Base-by-base conservation (phyloP, 1,284 basidiomycete genomes). In the Thelephora terrestris region DNA sequence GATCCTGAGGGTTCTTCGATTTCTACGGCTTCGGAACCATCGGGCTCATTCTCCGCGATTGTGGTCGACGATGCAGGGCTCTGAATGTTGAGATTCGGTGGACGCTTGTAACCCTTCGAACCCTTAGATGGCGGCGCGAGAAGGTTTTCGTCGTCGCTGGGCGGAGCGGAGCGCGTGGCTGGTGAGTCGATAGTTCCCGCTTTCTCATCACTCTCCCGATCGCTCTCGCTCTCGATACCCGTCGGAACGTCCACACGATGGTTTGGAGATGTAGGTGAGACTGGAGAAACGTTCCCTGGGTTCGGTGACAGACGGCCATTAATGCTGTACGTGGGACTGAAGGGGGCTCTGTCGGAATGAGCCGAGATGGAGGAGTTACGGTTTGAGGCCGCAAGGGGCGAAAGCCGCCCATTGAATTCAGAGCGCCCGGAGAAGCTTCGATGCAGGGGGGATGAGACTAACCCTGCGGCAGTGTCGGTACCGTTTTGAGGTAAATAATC, bases 191-290 rank as follows among this genome's bases (percentile, higher is more conserved):
- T 6, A 42, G 20, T 42, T n/a, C 46, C 42, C 6, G 61, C 56
- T 18, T 61, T 63, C 38, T 68, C 65, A 32, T 64, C 68, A 18
- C 50, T 68, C 50, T 84, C 81, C 0, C 68, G 64, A 43, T 83
- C 81, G 4, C 79, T 82, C n/a, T 78, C 81, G 57, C 81, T 85
- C 63, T 85, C 84, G 17, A 85, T 68, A 10, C 76, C 69, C 48
- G 74, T 77, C 48, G 84, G 84, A 7, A 87, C 83, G 58, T 87
- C 83, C 0, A 73, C 76, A 29, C 65, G 70, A 57, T 78, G 74
- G 2, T 74, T 69, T 2, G 79, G 79, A 3, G 82, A 84, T 9
- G 68, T 67, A 7, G 81, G 74, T 46, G 39, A 45, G 12, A 21
- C 18, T 14, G 24, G 23, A 20, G 43, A 25, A 3, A 16, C 10